Conservation (phyloP, 129 eudicot genomes). For the Pittosporum tobira region DNA sequence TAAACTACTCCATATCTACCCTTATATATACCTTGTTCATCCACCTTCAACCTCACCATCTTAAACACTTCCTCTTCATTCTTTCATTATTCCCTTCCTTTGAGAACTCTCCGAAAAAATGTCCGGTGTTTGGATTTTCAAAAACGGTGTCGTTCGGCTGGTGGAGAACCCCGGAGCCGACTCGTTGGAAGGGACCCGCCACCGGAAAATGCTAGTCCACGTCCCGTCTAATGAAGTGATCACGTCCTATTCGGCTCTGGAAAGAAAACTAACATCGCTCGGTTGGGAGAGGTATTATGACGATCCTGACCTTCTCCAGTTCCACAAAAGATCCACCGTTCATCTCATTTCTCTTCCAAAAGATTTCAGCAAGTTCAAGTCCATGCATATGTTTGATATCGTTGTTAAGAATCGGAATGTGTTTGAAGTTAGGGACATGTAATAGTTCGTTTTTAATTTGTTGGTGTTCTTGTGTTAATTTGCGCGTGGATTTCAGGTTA, state of each 20-base stretch:
- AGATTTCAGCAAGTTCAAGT: constrained; percentile 65
- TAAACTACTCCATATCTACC: constrained; percentile 14
- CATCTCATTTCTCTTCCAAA: constrained; percentile 83
- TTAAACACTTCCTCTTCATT: constrained; percentile 10
- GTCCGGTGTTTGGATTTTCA: constrained; percentile 99
- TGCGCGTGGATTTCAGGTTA: no score
- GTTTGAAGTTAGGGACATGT: constrained; percentile 71
- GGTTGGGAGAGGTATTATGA: constrained; percentile 95
- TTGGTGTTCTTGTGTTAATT: no score
- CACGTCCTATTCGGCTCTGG: constrained; percentile 48
- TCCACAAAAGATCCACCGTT: constrained; percentile 71
- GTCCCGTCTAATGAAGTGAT: constrained; percentile 53
- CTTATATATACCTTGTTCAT: constrained; percentile 32
- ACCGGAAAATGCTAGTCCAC: constrained; percentile 54
- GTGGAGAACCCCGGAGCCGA: constrained; percentile 65
- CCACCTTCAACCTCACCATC: constrained; percentile 8
- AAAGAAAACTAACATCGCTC: constrained; percentile 37
- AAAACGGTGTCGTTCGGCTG: constrained; percentile 68
- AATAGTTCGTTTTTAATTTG: background rate
- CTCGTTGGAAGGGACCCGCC: constrained; percentile 29
- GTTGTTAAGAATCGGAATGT: constrained; percentile 84
- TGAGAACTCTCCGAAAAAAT: constrained; percentile 14
- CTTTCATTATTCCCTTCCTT: background rate
- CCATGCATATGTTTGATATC: constrained; percentile 89
- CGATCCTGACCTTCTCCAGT: constrained; percentile 76